phyloP scores from a whole-genome alignment of 2,329 filamentous ascomycete species.

The Purpureocillium lavendulum region DNA sequence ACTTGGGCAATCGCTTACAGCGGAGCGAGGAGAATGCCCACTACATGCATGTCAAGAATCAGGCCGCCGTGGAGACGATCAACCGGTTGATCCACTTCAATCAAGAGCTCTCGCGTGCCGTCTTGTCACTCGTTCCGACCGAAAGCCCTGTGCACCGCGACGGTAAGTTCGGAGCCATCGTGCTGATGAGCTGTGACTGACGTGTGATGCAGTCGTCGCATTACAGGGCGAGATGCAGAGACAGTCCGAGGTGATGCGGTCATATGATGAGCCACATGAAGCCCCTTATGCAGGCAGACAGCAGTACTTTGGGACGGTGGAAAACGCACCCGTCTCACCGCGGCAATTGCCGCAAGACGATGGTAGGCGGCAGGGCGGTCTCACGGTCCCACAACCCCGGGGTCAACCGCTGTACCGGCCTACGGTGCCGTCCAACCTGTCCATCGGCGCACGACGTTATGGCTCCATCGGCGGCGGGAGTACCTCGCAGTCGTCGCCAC shows the following conservation, averaged over 20 bases:
- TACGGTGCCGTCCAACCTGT: slow-evolving; percentile 72
- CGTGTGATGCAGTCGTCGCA: slow-evolving; percentile 33
- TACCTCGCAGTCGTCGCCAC: slow-evolving; percentile 63
- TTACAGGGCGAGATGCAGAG: slow-evolving; percentile 54
- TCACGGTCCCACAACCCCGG: slow-evolving; percentile 52
- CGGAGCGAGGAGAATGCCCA: slow-evolving; percentile 78
- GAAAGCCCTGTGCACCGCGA: slow-evolving; percentile 77
- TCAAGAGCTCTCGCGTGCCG: slow-evolving; percentile 69
- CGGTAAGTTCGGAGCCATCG: slow-evolving; percentile 46
- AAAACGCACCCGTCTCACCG: slow-evolving; percentile 77
- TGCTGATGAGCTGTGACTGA: not conserved
- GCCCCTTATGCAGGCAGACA: slow-evolving; percentile 58
- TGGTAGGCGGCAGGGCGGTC: slow-evolving; percentile 62
- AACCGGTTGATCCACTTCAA: slow-evolving; percentile 66
- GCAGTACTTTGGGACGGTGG: slow-evolving; percentile 58
- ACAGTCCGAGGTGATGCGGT: slow-evolving; percentile 47
- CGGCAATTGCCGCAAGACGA: slow-evolving; percentile 83
- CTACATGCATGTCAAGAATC: slow-evolving; percentile 71
- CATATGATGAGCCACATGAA: slow-evolving; percentile 60
- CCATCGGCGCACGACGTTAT: slow-evolving; percentile 68
- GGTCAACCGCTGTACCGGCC: slow-evolving; percentile 63
- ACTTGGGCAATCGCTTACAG: slow-evolving; percentile 66
- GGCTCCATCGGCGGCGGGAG: slow-evolving; percentile 76
- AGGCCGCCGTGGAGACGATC: slow-evolving; percentile 74
- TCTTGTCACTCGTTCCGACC: slow-evolving; percentile 65